Base-by-base conservation (phyloP, 163 green algal species). In the Scenedesmus sp. region DNA sequence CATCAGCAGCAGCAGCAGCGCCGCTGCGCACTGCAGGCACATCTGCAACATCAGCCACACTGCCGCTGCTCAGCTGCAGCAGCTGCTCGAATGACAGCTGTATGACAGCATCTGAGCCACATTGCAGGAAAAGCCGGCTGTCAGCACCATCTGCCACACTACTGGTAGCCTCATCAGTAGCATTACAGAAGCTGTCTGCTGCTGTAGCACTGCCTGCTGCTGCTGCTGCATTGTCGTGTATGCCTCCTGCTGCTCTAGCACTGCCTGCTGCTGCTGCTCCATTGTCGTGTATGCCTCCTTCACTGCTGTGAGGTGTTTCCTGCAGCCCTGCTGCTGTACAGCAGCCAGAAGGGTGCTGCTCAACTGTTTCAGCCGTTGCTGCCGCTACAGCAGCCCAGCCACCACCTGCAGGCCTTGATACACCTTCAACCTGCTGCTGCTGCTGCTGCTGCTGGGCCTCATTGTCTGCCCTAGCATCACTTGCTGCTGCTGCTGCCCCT, bases 31-130 rank as follows among this genome's bases (percentile, higher is more conserved):
- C 34, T 1, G 77, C 66, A 26, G 83, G 66, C 18, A 60, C 67
- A 64, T 76, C 90, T 23, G 90, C 88, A 5, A 92, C 81, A 84
- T 92, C 88, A 20, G 55, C 88, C 13, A 92, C 81, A 8, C 6
- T 34, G 4, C 81, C 88, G 13, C 52, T 15, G 57, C 34, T 85
- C 0, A 92, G 34, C 60, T 56, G 15, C 82, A 92, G 81, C 62
- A 92, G 81, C 88, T 85, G 81, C 81, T 83, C 59, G 46, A 59
- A 73, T 1, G 60, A 77, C 57, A 92, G 66, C 16, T 64, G 46
- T 23, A 87, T 18, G 16, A 91, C 59, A 0, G 26, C 57, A 62
- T 81, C 55, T 46, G 8, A 34, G 7, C 87, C 87, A 54, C 87
- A 91, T 76, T 91, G 87, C 74, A 91, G 52, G 34, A 46, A 60